These are phyloP conservation scores for Teratosphaeria epicoccoides DNA, from an alignment of 2,329 filamentous ascomycete genomes.

Conservation along the genomic window DNA sequence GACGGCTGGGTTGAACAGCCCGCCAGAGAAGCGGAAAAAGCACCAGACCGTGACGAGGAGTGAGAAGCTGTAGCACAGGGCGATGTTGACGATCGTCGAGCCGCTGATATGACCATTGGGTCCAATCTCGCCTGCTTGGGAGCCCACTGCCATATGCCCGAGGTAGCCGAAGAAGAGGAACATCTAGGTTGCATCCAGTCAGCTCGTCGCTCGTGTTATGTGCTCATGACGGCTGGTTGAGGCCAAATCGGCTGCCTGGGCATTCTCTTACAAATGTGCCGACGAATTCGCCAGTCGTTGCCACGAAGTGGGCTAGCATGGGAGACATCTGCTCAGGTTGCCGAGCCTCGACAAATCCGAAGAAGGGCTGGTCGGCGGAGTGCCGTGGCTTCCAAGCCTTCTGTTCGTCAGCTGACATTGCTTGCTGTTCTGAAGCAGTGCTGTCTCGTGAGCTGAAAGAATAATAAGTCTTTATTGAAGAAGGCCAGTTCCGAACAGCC, in stretches of 20 bases:
- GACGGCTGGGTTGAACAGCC: slow-evolving; percentile 28
- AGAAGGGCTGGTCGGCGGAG: slow-evolving; percentile 6
- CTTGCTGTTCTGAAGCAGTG: too few species aligned
- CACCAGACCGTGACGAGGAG: slow-evolving; percentile 23
- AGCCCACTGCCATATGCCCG: slow-evolving; percentile 16
- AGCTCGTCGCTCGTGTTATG: background rate
- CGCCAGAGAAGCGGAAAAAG: slow-evolving; percentile 24
- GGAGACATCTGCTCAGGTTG: slow-evolving; percentile 1
- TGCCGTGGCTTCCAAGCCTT: background rate
- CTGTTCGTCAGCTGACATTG: background rate
- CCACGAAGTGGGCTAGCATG: slow-evolving; percentile 12
- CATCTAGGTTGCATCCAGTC: slow-evolving; percentile 4
- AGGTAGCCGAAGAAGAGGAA: slow-evolving; percentile 26
- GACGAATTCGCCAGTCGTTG: slow-evolving; percentile 19
- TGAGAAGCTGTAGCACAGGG: slow-evolving; percentile 21
- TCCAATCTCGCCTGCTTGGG: slow-evolving; percentile 9
- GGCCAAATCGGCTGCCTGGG: too few species aligned
- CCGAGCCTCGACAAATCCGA: slow-evolving; percentile 5
- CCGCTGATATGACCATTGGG: slow-evolving; percentile 11
- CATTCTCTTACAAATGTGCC: background rate
- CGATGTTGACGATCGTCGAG: slow-evolving; percentile 19
- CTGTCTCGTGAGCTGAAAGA: background rate
- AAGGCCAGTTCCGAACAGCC: background rate
- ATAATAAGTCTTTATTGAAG: background rate
- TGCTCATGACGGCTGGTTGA: background rate